Conservation (phyloP, 768 basidiomycete genomes). For the Leccinum aurantiacum region DNA sequence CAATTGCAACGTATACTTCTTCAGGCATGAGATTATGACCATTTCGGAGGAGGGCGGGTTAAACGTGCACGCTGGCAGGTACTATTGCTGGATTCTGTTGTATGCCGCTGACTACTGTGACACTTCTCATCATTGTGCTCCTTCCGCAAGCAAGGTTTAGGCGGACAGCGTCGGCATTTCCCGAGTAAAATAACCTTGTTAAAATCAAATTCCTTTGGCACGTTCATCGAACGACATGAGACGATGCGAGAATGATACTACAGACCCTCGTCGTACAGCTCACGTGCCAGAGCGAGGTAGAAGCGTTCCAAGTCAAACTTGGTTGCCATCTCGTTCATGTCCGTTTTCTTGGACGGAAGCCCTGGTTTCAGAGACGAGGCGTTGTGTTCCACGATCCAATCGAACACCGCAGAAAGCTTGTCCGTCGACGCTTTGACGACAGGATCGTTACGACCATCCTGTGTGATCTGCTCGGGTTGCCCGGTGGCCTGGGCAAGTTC, state of each 20-base stretch:
- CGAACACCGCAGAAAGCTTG: constrained; percentile 70
- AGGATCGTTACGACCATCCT: constrained; percentile 46
- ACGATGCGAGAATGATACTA: constrained; percentile 31
- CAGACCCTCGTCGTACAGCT: constrained; percentile 90
- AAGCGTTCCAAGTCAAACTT: constrained; percentile 85
- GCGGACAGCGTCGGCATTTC: too few species aligned
- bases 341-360: constrained; percentile 21
- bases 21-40: too few species aligned
- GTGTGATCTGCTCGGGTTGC: constrained; percentile 22
- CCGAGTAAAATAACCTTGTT: too few species aligned
- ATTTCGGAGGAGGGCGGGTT: too few species aligned
- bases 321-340: constrained; percentile 52
- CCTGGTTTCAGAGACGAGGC: constrained; percentile 24
- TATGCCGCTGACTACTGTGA: too few species aligned
- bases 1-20: too few species aligned
- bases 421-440: constrained; percentile 68
- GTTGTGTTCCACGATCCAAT: constrained; percentile 72
- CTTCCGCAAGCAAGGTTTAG: too few species aligned
- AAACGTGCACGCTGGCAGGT: too few species aligned
- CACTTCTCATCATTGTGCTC: too few species aligned
- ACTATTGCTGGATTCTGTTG: too few species aligned
- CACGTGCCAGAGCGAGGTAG: constrained; percentile 85
- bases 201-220: too few species aligned
- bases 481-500: constrained; percentile 27
- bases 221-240: not conserved